Percentiles rank a stretch among this genome's conserved stretches.
Evolutionary conservation across 441 rosid species (phyloP).

Genomic region (Erysimum pusillum): DNA sequence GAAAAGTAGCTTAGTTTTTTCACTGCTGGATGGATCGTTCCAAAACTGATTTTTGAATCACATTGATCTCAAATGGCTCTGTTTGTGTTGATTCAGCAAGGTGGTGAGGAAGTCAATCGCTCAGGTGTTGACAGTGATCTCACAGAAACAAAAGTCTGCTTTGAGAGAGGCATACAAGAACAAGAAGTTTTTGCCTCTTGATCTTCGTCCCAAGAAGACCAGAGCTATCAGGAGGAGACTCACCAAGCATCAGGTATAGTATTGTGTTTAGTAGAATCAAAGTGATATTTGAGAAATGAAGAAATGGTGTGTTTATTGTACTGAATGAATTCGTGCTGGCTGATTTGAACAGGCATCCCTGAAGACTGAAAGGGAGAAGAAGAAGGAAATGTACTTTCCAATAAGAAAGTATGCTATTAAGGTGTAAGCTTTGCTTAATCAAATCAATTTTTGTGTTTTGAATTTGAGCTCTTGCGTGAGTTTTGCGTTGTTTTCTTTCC

Average conservation of each 20-base stretch:
- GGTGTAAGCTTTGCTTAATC: slow-evolving; percentile 38
- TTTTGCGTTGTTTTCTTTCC: background rate
- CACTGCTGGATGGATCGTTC: background rate
- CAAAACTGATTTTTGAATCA: background rate
- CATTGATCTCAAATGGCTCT: background rate
- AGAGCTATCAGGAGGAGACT: slow-evolving; percentile 92
- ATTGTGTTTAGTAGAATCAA: background rate
- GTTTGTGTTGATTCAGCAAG: slow-evolving; percentile 64
- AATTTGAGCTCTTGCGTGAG: slow-evolving; percentile 10
- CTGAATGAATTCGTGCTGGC: slow-evolving; percentile 17
- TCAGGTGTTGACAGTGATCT: slow-evolving; percentile 91
- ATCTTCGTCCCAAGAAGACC: slow-evolving; percentile 96
- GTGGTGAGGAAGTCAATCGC: slow-evolving; percentile 92
- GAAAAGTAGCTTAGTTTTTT: background rate
- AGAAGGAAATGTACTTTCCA: slow-evolving; percentile 60
- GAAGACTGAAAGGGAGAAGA: slow-evolving; percentile 58
- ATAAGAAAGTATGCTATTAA: slow-evolving; percentile 56
- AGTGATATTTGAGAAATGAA: background rate
- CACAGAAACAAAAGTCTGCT: slow-evolving; percentile 89
- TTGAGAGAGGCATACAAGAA: slow-evolving; percentile 83
- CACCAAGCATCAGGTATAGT: slow-evolving; percentile 85
- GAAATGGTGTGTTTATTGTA: background rate
- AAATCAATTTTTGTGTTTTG: slow-evolving; percentile 22
- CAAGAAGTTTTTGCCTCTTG: slow-evolving; percentile 88
- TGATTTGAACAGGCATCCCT: slow-evolving; percentile 39